phyloP scores from a whole-genome alignment of 257 asterid genomes.

The Linderniella brevidens region DNA sequence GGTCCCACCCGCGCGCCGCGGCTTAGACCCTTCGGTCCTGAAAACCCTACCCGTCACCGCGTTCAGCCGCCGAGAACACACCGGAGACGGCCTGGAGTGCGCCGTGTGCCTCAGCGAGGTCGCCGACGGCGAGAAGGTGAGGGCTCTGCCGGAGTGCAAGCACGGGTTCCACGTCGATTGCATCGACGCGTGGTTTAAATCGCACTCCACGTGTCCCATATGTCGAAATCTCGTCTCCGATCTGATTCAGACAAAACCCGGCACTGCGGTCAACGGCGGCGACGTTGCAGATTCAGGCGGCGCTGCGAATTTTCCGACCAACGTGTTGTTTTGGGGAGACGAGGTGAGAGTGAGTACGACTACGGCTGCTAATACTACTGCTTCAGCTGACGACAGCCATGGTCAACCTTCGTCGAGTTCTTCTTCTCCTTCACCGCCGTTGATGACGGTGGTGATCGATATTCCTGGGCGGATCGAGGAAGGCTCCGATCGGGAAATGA shows the following conservation, averaged over 20 bases:
- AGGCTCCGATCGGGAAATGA: conserved; percentile 32
- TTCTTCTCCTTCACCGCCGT: too few species aligned
- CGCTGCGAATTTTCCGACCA: conserved; percentile 47
- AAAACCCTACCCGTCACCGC: conserved; percentile 41
- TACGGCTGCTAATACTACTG: conserved; percentile 9
- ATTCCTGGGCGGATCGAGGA: conserved; percentile 35
- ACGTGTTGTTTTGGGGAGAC: conserved; percentile 71
- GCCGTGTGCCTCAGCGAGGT: conserved; percentile 63
- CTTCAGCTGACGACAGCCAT: too few species aligned
- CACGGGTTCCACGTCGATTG: conserved; percentile 88
- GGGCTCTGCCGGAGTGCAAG: conserved; percentile 65
- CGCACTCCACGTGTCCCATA: conserved; percentile 82
- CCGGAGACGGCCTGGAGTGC: conserved; percentile 56
- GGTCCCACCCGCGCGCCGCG: conserved; percentile 24
- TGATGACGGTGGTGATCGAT: conserved; percentile 32
- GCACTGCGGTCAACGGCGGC: too few species aligned
- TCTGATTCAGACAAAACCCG: too few species aligned
- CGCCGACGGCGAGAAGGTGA: conserved; percentile 46
- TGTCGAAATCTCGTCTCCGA: conserved; percentile 45
- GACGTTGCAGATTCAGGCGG: conserved; percentile 9
- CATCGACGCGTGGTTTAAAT: conserved; percentile 88
- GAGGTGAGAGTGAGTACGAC: conserved; percentile 52
- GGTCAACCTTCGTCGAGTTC: conserved; percentile 14
- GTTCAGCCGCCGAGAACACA: conserved; percentile 21
- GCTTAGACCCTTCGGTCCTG: conserved; percentile 48